Evolutionary conservation across 257 asterid species (phyloP).

Genomic region (Apocynum venetum): DNA sequence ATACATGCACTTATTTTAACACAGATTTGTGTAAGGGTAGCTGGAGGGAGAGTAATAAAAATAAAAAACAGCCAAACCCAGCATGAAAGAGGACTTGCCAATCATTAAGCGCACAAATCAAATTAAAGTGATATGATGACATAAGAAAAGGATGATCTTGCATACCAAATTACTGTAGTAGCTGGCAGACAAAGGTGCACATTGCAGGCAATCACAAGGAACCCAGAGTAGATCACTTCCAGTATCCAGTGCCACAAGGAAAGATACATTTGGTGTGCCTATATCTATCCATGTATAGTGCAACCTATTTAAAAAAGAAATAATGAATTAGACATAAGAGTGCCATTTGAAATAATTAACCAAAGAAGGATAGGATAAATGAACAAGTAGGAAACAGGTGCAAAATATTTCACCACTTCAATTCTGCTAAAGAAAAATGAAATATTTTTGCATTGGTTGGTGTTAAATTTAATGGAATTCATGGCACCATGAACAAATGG

Average conservation of each 20-base stretch:
- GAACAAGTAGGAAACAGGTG: background rate
- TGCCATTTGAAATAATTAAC: background rate
- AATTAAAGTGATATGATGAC: constrained; percentile 1
- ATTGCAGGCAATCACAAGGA: constrained; percentile 77
- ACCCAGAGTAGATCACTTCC: constrained; percentile 94
- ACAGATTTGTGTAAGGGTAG: background rate
- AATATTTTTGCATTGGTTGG: background rate
- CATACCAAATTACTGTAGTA: constrained; percentile 77
- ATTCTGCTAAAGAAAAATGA: background rate
- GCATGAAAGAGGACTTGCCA: background rate
- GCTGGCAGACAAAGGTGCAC: constrained; percentile 79
- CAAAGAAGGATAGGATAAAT: background rate
- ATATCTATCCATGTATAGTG: constrained; percentile 86
- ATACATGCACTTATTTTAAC: background rate
- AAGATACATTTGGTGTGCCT: constrained; percentile 74
- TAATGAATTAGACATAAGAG: constrained; percentile 18
- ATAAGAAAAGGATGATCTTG: constrained; percentile 16
- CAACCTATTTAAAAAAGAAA: constrained; percentile 47
- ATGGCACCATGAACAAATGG: background rate
- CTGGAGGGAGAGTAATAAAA: background rate
- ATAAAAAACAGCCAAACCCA: background rate
- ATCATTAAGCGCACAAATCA: background rate
- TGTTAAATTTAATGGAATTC: background rate
- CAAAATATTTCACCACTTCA: background rate
- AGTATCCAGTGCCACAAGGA: constrained; percentile 82